Percentiles rank a stretch among this genome's conserved stretches.
These are phyloP conservation scores for Mycosphaerella sp. DNA, from an alignment of 2,329 filamentous ascomycete species.

Conservation along the genomic window DNA sequence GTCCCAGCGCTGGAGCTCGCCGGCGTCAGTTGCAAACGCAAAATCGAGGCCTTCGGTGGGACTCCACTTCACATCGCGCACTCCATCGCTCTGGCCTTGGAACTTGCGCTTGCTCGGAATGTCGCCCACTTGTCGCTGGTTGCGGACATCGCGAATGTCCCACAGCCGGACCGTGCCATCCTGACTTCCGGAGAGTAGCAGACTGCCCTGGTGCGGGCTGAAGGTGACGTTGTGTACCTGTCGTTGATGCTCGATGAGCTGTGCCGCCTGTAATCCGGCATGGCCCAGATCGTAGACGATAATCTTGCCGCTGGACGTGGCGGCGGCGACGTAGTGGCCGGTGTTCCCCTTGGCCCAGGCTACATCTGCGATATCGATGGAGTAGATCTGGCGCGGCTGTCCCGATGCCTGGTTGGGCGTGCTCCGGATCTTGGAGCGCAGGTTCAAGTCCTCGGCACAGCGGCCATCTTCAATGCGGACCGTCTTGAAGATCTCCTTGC, in stretches of 20 bases:
- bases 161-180: constrained; percentile 59
- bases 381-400: constrained; percentile 40
- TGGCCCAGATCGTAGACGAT: constrained; percentile 59
- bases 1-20: constrained; percentile 59
- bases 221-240: constrained; percentile 61
- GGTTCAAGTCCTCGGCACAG: constrained; percentile 57
- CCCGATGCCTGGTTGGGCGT: constrained; percentile 48
- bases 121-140: constrained; percentile 36
- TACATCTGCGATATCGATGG: constrained; percentile 58
- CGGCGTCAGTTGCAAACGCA: constrained; percentile 58
- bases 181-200: constrained; percentile 58
- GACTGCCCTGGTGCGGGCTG: constrained; percentile 55
- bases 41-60: constrained; percentile 57
- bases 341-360: constrained; percentile 61
- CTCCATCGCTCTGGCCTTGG: constrained; percentile 53
- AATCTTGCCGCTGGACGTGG: constrained; percentile 59
- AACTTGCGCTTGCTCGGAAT: constrained; percentile 52
- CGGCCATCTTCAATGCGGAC: constrained; percentile 51
- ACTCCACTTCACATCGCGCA: constrained; percentile 60
- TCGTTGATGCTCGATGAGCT: constrained; percentile 58
- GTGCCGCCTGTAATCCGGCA: constrained; percentile 53
- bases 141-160: constrained; percentile 53
- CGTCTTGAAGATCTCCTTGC: constrained; percentile 60
- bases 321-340: constrained; percentile 56
- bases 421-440: constrained; percentile 54